These are phyloP conservation scores for Lachnellula suecica DNA, from an alignment of 2,329 filamentous ascomycete species.

Conservation along the genomic window DNA sequence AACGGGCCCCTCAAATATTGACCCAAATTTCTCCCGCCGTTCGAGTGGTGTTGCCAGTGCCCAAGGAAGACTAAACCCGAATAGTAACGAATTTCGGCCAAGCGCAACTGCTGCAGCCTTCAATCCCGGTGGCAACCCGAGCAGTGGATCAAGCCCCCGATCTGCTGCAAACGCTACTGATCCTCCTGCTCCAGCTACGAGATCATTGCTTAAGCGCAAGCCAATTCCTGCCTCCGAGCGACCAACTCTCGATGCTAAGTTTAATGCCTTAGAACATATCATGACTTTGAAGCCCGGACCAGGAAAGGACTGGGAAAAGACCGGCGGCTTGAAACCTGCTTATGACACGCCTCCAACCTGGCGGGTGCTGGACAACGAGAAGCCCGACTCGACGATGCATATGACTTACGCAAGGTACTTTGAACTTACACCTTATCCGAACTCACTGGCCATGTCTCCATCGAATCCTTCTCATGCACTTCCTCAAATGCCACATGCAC, in stretches of 20 bases:
- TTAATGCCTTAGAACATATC: slow-evolving; percentile 62
- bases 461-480: slow-evolving; percentile 69
- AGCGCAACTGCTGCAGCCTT: slow-evolving; percentile 80
- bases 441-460: slow-evolving; percentile 60
- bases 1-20: slow-evolving; percentile 66
- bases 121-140: slow-evolving; percentile 63
- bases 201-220: slow-evolving; percentile 66
- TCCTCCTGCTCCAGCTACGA: slow-evolving; percentile 38
- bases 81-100: slow-evolving; percentile 78
- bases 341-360: slow-evolving; percentile 86
- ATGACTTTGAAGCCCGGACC: slow-evolving; percentile 52
- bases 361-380: slow-evolving; percentile 70
- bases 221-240: slow-evolving; percentile 58
- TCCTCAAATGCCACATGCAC: slow-evolving; percentile 75
- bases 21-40: slow-evolving; percentile 54
- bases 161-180: slow-evolving; percentile 43
- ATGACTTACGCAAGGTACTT: slow-evolving; percentile 77
- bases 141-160: slow-evolving; percentile 70
- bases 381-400: slow-evolving; percentile 66
- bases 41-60: slow-evolving; percentile 51
- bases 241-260: slow-evolving; percentile 51
- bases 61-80: slow-evolving; percentile 61
- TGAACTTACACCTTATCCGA: slow-evolving; percentile 61
- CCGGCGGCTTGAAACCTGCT: slow-evolving; percentile 79
- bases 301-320: slow-evolving; percentile 67